Evolutionary conservation across 306 rosid species (phyloP), one percentile per base, ranked within the genome.

Genomic region (Ormosia emarginata): DNA sequence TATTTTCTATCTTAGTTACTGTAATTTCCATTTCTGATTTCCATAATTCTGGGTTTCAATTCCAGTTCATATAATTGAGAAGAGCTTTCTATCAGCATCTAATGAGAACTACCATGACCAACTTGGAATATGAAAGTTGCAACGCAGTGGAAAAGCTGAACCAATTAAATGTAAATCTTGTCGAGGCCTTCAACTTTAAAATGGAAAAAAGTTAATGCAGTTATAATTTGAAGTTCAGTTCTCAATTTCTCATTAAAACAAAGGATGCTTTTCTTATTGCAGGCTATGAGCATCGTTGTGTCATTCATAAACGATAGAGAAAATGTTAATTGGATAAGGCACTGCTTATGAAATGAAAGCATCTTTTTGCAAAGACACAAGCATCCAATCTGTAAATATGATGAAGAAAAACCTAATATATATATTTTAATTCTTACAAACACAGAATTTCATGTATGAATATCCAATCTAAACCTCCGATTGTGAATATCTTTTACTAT

Each of bases 91-190:
- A 44, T 10, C 13, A 44, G 50, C 50, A 4, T 83, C 62, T 57
- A 65, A 68, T 17, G 49, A 82, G 59, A 83, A 68, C 34, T 69
- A n/a, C 67, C 72, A 30, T 36, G 44, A 80, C 71, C 50, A 61
- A 40, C 52, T 57, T n/a, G 73, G 56, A 17, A 41, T 40, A 58
- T 33, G 6, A 14, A 67, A 58, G 61, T 56, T 78, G 39, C 12
- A 4, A 10, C 44, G 64, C 46, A 41, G 18, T 4, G 7, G 75
- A 72, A 57, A 74, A 77, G 56, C 7, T 43, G n/a, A 62, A 61
- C 44, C 55, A 40, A 61, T 77, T 53, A 63, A 44, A 64, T 64
- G 37, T 61, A 40, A 6, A 67, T 34, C 30, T 80, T 34, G 62
- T 77, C 13, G 41, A 55, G 83, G 58, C 52, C 71, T 72, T 74